phyloP scores from a whole-genome alignment of 148 eudicot species.

The Vaccinium macrocarpon region DNA sequence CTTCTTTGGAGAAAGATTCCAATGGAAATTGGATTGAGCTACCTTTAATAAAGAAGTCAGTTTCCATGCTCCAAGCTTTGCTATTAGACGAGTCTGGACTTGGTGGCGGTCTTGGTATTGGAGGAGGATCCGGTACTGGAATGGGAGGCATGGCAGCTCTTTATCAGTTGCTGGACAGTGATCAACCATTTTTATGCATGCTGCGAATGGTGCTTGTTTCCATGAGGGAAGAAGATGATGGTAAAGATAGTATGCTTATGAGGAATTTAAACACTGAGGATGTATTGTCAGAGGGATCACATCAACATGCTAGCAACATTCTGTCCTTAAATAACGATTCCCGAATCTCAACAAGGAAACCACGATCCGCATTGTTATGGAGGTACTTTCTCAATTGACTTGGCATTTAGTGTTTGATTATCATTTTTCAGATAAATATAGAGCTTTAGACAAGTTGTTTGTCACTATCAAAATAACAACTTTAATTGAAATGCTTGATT shows the following conservation, averaged over 20 bases:
- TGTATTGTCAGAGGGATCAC: conserved; percentile 37
- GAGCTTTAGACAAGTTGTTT: conserved; percentile 1
- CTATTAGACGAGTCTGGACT: conserved; percentile 94
- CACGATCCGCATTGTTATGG: conserved; percentile 87
- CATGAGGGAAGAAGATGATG: conserved; percentile 92
- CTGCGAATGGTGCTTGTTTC: conserved; percentile 97
- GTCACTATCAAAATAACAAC: not conserved
- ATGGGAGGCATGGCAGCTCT: conserved; percentile 98
- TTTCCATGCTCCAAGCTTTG: conserved; percentile 92
- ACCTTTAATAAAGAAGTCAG: conserved; percentile 81
- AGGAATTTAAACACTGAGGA: conserved; percentile 56
- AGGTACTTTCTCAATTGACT: conserved; percentile 44
- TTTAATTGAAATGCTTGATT: not conserved
- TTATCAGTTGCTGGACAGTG: conserved; percentile 94
- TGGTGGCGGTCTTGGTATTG: conserved; percentile 97
- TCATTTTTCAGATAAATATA: not conserved
- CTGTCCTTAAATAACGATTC: conserved; percentile 37
- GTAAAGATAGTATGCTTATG: conserved; percentile 62
- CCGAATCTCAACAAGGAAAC: conserved; percentile 55
- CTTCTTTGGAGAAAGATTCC: conserved; percentile 80
- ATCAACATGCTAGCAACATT: conserved; percentile 39
- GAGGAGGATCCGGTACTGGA: conserved; percentile 99
- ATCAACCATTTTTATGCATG: conserved; percentile 97
- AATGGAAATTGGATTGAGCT: conserved; percentile 89
- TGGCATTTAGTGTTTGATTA: not conserved